Evolutionary conservation across 2,329 filamentous ascomycete species (phyloP), one percentile per base, ranked within the genome.

Genomic region (Cercospora sojina): DNA sequence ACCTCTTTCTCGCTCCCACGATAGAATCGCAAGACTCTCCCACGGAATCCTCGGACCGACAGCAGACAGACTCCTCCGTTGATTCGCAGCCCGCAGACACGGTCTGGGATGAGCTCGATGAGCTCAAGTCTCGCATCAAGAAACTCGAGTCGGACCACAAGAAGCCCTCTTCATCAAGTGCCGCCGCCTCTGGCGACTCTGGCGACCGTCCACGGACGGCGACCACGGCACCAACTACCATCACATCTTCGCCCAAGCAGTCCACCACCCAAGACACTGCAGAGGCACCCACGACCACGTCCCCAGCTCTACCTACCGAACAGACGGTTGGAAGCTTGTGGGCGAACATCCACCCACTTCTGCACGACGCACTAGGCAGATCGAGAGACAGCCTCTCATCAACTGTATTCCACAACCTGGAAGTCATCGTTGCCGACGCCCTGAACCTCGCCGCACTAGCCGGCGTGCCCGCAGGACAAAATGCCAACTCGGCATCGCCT

Each of bases 81-180:
- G 85, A 91, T 35, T 98, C 95, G 0, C 95, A 92, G 0, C 93
- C 90, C 1, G 92, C 92, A 1, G 92, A 93, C 12, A 97, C 93
- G 0, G 92, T 99, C 2, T 99, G 95, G 95, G 95, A 98, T 76
- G 95, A 99, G 79, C 81, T 99, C 29, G 95, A 98, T 73, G 95
- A 98, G 70, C 82, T 99, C 56, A 98, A 98, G 78, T 95, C 92
- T 47, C 88, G 95, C 31, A 97, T 99, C 73, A 89, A 92, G 72
- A 91, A 92, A 67, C 85, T 99, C 9, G 95, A 98, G 78, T 80
- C 96, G 72, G 96, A 92, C 2, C 97, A 96, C 79, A 58, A 62
- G 49, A 82, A 95, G 35, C 93, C 93, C 0, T 82, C 91, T 0
- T 93, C 91, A 1, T 94, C 93, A 2, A 91, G 89, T 38, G 91